These are phyloP conservation scores for Backusella westeae DNA, from an alignment of 192 early-diverging fungal genomes.

Conservation along the genomic window DNA sequence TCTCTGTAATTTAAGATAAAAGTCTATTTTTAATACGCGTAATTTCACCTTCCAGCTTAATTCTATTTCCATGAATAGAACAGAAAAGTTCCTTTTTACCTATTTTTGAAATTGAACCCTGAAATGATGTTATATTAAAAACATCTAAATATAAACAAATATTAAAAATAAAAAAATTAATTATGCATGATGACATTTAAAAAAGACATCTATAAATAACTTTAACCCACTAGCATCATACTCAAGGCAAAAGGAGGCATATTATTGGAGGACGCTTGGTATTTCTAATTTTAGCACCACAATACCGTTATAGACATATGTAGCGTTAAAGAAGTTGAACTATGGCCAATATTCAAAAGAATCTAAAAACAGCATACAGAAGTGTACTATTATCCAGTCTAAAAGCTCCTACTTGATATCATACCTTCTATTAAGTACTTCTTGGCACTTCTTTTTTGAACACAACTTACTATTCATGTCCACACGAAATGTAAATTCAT, in stretches of 20 bases:
- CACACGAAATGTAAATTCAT: neutral
- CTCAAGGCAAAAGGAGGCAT: neutral
- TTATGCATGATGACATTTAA: neutral
- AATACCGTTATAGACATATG: neutral
- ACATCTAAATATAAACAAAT: neutral
- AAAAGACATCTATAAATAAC: neutral
- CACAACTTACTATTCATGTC: neutral
- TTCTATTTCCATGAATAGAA: slow-evolving; percentile 1
- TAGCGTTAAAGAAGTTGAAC: neutral
- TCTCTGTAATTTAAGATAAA: neutral
- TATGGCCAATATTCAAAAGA: neutral
- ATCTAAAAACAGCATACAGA: neutral
- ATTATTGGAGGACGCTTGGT: neutral
- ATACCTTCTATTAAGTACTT: neutral
- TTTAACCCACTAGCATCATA: neutral
- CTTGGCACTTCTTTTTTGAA: neutral
- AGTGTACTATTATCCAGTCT: neutral
- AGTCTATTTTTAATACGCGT: neutral
- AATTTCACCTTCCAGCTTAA: neutral
- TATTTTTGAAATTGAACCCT: neutral
- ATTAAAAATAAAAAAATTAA: neutral
- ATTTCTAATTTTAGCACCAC: neutral
- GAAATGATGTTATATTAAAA: neutral
- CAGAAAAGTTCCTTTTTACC: neutral
- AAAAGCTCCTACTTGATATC: neutral